Evolutionary conservation across 2,329 filamentous ascomycete species (phyloP), one percentile per base, ranked within the genome.

Genomic region (Neofusicoccum parvum): DNA sequence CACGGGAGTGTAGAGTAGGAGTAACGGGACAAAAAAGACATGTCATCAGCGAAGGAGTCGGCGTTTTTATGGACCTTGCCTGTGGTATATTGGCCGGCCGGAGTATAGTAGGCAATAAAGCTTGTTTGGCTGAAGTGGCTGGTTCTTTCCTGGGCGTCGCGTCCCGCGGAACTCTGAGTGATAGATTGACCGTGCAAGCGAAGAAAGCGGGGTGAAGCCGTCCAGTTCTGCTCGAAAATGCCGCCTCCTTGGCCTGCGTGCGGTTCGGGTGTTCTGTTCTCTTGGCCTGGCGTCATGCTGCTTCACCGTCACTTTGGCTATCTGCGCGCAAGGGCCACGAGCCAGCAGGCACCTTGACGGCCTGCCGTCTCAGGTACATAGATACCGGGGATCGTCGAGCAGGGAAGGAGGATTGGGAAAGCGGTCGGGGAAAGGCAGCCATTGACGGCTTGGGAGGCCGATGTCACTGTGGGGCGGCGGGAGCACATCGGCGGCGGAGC

Each of bases 271-370:
- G 37, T 32, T 32, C n/a, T 23, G 51, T 5, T 15, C 20, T 45
- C 54, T 45, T 59, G 41, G 53, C 53, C 53, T 43, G 53, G 54
- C 54, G 54, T 59, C 54, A 59, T 59, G n/a, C 39, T 9, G 54
- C 54, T 23, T 60, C 50, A 53, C 50, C 50, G 50, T 53, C 50
- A 37, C 34, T 39, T 17, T 20, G 14, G 48, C 54, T 7, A 2
- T 41, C 15, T 43, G 34, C 32, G 7, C 27, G 54, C 54, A 45
- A 32, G 10, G 27, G n/a, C 27, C 56, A 60, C 56, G 32, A 60
- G 56, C 56, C 39, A 36, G 15, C 23, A 20, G 50, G n/a, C 50
- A 37, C 11, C 12, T 27, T 15, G 34, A 34, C n/a, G 15, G 20
- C 20, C 32, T 17, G 15, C 43, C 27, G 56, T 60, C 27, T 60